These are phyloP conservation scores for Fonsecaea pugnacius DNA, from an alignment of 2,329 filamentous ascomycete genomes.

Conservation along the genomic window DNA sequence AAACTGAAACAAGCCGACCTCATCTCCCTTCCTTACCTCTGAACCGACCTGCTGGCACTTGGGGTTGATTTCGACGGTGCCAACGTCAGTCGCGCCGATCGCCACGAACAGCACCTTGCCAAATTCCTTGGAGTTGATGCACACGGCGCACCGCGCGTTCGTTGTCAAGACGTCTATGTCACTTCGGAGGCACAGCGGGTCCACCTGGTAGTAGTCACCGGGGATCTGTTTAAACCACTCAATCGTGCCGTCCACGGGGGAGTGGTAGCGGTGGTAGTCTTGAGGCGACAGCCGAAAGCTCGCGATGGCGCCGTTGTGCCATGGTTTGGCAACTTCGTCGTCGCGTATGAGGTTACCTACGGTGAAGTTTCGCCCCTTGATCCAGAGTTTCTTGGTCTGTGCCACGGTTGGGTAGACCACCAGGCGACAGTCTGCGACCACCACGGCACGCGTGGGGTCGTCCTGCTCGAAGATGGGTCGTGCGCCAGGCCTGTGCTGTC, in stretches of 20 bases:
- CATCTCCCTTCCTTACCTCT: slow-evolving; percentile 79
- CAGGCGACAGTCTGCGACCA: slow-evolving; percentile 87
- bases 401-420: slow-evolving; percentile 91
- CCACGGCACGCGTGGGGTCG: slow-evolving; percentile 83
- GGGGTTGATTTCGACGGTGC: slow-evolving; percentile 94
- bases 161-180: slow-evolving; percentile 96
- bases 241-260: slow-evolving; percentile 90
- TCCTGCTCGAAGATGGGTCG: slow-evolving; percentile 88
- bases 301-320: slow-evolving; percentile 77
- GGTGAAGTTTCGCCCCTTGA: slow-evolving; percentile 95
- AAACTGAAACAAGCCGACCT: slow-evolving; percentile 98
- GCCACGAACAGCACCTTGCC: slow-evolving; percentile 96
- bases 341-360: slow-evolving; percentile 82
- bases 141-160: slow-evolving; percentile 85
- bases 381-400: slow-evolving; percentile 86
- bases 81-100: slow-evolving; percentile 99
- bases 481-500: slow-evolving; percentile 80
- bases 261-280: slow-evolving; percentile 98
- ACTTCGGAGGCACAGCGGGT: slow-evolving; percentile 96
- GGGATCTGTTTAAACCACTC: slow-evolving; percentile 82
- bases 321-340: slow-evolving; percentile 71
- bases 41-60: slow-evolving; percentile 84
- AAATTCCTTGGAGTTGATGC: slow-evolving; percentile 84
- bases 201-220: slow-evolving; percentile 98
- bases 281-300: slow-evolving; percentile 95